A percentile compares a stretch with the other conserved stretches of the same genome.
Evolutionary conservation across 345 rosid genomes (phyloP).

Genomic region (Adansonia digitata): DNA sequence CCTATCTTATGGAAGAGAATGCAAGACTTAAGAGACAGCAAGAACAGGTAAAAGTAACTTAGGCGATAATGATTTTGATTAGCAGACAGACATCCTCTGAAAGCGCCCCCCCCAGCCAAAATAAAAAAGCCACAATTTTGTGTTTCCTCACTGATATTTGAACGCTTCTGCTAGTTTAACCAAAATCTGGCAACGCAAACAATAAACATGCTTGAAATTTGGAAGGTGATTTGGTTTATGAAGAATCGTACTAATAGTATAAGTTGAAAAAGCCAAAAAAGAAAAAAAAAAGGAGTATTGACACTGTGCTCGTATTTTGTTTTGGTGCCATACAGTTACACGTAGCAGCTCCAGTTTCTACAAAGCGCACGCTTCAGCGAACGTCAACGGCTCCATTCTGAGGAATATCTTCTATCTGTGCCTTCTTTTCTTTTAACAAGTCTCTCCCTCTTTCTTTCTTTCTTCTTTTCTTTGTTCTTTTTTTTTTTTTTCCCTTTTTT

Average conservation of each 20-base stretch:
- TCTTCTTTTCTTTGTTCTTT: too few species aligned
- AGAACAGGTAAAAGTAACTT: constrained; percentile 50
- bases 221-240: not conserved
- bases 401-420: constrained; percentile 14
- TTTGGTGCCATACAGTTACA: not conserved
- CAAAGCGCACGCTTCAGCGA: constrained; percentile 42
- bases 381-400: constrained; percentile 76
- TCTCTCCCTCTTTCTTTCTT: not conserved
- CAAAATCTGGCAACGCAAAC: too few species aligned
- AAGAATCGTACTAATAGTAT: not conserved
- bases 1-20: constrained; percentile 54
- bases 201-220: not conserved
- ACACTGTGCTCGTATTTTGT: constrained; percentile 10
- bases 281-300: not conserved
- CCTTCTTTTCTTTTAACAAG: not conserved
- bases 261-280: not conserved
- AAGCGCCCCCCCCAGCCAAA: too few species aligned
- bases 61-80: not conserved
- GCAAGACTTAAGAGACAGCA: constrained; percentile 56
- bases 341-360: constrained; percentile 36
- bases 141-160: too few species aligned
- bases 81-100: not conserved
- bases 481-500: too few species aligned
- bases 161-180: not conserved
- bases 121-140: too few species aligned